Base-by-base conservation (phyloP, 1,284 basidiomycete species). In the Ustilago bromivora region DNA sequence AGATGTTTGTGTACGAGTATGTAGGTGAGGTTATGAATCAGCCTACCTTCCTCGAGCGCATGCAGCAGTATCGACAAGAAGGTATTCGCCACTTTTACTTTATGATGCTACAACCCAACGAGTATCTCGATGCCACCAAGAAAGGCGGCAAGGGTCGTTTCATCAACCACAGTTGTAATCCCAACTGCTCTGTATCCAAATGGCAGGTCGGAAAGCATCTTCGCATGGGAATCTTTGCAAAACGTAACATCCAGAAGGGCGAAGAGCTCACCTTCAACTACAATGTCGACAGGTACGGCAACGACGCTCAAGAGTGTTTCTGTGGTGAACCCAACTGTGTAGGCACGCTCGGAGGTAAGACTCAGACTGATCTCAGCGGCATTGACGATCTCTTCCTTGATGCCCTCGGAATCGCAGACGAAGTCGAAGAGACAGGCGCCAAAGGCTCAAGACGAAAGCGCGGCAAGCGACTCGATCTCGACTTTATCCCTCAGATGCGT, bases 251-350 rank as follows among this genome's bases (percentile, higher is more conserved):
- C 79, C 87, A 89, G 84, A 90, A 91, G 84, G 88, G 94, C 75
- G 97, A 99, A 85, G 97, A 99, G 87, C 88, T 99, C 75, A 99
- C 96, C 0, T 99, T 99, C 89, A 98, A 99, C 87, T 99, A 99
- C 87, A 99, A 99, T 84, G 97, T 99, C 53, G 97, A 99, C 87
- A 93, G 97, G 68, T 99, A 99, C 86, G 96, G 96, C 1, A 95
- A 99, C 87, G 94, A 97, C 75, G 93, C 97, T 61, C 97, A 99
- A 86, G 90, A 89, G 49, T 99, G 97, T 86, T 96, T 93, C 86
- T 99, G 97, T 82, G 96, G 96, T 15, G 97, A 99, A 86, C 89
- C 93, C 1, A 96, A 97, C 82, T 99, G 97, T 83, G 92, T 98
- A 8, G 97, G 97, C 3, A 94, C 91, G 79, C 94, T 99, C 74